Conservation (phyloP, 352 stramenopile species). For the Phytophthora hybrid region DNA sequence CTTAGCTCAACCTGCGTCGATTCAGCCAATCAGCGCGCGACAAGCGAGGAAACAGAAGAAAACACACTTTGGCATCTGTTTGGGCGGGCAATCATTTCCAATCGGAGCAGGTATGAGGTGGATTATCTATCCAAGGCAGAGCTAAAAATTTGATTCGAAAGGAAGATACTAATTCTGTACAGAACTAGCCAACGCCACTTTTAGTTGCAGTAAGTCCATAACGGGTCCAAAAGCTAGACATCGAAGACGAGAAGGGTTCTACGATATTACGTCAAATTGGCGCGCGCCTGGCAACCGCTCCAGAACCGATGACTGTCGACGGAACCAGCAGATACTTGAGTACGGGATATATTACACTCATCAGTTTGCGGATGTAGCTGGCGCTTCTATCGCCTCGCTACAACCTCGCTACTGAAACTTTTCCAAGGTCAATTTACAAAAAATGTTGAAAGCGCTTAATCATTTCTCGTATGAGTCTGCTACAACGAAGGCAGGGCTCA, state of each 20-base stretch:
- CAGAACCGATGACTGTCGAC: constrained; percentile 10
- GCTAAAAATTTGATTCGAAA: background rate
- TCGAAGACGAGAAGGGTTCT: constrained; percentile 39
- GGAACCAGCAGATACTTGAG: background rate
- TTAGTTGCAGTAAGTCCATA: constrained; percentile 6
- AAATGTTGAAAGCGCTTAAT: constrained; percentile 28
- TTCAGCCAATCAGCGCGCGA: too few species aligned
- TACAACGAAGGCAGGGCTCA: constrained; percentile 44
- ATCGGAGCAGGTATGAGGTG: too few species aligned
- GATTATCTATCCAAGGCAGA: constrained; percentile 24
- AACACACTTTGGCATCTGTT: too few species aligned
- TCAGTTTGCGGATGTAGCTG: constrained; percentile 20
- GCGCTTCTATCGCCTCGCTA: constrained; percentile 45
- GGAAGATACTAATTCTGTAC: constrained; percentile 13
- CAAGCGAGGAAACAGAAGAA: too few species aligned
- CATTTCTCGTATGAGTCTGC: constrained; percentile 32
- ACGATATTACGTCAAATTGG: constrained; percentile 69
- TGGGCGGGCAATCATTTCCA: too few species aligned
- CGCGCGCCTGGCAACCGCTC: constrained; percentile 59
- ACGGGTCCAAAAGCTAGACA: constrained; percentile 19
- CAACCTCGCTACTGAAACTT: constrained; percentile 23
- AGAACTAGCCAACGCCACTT: constrained; percentile 16
- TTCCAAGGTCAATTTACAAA: constrained; percentile 37
- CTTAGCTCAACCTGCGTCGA: too few species aligned
- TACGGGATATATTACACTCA: constrained; percentile 50